Percentiles rank a stretch among this genome's conserved stretches.
phyloP scores from a whole-genome alignment of 208 protist genomes.

The Hexamita inflata region DNA sequence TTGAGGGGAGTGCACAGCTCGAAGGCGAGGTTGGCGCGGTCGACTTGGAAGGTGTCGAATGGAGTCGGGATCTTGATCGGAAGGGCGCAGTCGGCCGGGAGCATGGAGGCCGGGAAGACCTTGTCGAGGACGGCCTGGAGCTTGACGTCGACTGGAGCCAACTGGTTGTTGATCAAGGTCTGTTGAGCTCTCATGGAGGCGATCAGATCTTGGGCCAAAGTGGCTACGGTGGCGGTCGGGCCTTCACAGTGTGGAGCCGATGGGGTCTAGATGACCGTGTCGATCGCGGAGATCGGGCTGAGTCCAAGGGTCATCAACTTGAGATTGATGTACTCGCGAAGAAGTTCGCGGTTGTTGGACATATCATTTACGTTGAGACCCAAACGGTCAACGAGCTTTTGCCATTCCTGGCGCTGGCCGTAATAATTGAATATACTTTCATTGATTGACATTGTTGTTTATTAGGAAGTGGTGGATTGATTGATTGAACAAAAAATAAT shows the following conservation, averaged over 20 bases:
- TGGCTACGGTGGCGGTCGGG: neutral
- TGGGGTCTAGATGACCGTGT: neutral
- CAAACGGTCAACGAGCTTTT: too few species aligned
- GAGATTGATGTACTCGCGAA: slow-evolving; percentile 27
- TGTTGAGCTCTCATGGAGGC: neutral
- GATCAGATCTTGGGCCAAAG: slow-evolving; percentile 1
- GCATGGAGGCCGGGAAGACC: neutral
- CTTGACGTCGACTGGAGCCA: neutral
- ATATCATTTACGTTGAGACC: too few species aligned
- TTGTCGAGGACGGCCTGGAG: slow-evolving; percentile 18
- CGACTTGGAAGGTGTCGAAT: neutral
- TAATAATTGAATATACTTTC: too few species aligned
- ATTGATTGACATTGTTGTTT: too few species aligned
- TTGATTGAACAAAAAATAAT: too few species aligned
- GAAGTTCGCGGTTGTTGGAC: neutral
- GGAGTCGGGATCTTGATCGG: neutral
- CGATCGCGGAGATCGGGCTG: neutral
- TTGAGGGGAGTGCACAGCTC: slow-evolving; percentile 14
- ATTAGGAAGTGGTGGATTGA: too few species aligned
- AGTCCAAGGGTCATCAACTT: slow-evolving; percentile 13
- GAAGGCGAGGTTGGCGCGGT: neutral
- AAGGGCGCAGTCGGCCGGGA: neutral
- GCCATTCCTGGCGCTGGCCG: too few species aligned
- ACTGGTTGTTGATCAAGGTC: neutral
- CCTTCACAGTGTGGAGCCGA: neutral